These are phyloP conservation scores for Erodium moschatum DNA, from an alignment of 441 rosid genomes.

Conservation along the genomic window DNA sequence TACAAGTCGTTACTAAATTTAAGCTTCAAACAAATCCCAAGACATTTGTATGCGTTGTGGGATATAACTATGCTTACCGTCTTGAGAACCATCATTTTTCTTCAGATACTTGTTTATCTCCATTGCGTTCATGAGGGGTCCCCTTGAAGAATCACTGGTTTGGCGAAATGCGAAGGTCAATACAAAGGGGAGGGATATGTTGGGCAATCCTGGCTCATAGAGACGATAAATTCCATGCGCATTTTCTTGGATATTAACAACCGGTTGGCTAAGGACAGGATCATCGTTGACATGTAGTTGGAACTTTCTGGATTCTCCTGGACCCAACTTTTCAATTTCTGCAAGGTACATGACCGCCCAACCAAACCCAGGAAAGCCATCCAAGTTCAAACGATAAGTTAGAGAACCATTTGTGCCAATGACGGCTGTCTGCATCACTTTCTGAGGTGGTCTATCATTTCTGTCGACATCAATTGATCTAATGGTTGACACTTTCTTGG, in stretches of 20 bases:
- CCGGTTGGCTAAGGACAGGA: constrained; percentile 65
- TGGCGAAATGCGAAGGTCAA: constrained; percentile 63
- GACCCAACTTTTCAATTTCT: constrained; percentile 70
- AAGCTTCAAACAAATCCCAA: constrained; percentile 10
- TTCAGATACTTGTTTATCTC: constrained; percentile 65
- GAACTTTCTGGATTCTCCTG: constrained; percentile 71
- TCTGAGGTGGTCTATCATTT: constrained; percentile 60
- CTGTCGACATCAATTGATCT: constrained; percentile 38
- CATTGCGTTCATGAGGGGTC: constrained; percentile 91
- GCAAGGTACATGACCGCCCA: constrained; percentile 85
- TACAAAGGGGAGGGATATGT: constrained; percentile 73
- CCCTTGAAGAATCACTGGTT: constrained; percentile 77
- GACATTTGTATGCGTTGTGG: not conserved
- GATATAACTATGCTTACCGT: constrained; percentile 43
- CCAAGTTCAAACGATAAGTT: constrained; percentile 75
- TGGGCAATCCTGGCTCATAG: constrained; percentile 77
- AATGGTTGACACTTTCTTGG: constrained; percentile 54
- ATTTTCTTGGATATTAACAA: constrained; percentile 83
- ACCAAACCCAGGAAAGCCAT: constrained; percentile 87
- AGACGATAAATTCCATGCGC: constrained; percentile 62
- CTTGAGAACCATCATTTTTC: constrained; percentile 66
- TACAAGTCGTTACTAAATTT: not conserved
- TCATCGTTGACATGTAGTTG: constrained; percentile 61
- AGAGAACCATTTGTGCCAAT: constrained; percentile 81
- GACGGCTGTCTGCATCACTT: constrained; percentile 98